These are phyloP conservation scores for Russula olivacea DNA, from an alignment of 768 basidiomycete genomes.

Conservation along the genomic window DNA sequence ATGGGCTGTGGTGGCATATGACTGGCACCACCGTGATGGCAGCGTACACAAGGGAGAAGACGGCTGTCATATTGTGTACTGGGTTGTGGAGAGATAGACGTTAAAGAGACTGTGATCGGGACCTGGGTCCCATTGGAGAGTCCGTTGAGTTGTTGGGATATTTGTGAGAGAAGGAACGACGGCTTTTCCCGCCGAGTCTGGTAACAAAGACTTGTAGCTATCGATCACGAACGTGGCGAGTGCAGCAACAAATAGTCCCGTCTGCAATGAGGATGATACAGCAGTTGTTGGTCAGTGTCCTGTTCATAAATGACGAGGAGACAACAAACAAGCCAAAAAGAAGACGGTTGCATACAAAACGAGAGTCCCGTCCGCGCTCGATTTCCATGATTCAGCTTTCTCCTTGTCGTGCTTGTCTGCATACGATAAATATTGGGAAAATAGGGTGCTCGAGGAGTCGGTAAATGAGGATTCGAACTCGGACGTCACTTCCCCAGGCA, in stretches of 20 bases:
- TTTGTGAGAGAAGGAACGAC: constrained; percentile 13
- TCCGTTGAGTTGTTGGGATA: constrained; percentile 12
- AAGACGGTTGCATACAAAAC: constrained; percentile 1
- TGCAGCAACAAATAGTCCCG: constrained; percentile 10
- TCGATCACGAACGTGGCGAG: constrained; percentile 16
- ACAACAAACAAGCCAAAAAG: background rate
- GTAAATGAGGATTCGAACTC: too few species aligned
- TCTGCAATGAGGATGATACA: constrained; percentile 1
- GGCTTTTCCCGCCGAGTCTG: constrained; percentile 2
- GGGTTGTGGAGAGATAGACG: background rate
- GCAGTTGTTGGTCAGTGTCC: background rate
- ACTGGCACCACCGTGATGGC: constrained; percentile 12
- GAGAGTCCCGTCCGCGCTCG: constrained; percentile 12
- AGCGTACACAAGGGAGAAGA: background rate
- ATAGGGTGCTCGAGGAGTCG: too few species aligned
- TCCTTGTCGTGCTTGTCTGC: background rate
- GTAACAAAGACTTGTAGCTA: constrained; percentile 17
- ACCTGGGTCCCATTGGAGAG: background rate
- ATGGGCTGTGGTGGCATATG: constrained; percentile 2
- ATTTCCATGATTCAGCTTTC: constrained; percentile 7
- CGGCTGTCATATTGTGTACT: too few species aligned
- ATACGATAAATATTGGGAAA: too few species aligned
- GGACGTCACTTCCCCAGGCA: too few species aligned
- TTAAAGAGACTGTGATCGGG: background rate
- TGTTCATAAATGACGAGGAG: background rate